Evolutionary conservation across 2,329 filamentous ascomycete species (phyloP).

Genomic region (Cladosporium sp.): DNA sequence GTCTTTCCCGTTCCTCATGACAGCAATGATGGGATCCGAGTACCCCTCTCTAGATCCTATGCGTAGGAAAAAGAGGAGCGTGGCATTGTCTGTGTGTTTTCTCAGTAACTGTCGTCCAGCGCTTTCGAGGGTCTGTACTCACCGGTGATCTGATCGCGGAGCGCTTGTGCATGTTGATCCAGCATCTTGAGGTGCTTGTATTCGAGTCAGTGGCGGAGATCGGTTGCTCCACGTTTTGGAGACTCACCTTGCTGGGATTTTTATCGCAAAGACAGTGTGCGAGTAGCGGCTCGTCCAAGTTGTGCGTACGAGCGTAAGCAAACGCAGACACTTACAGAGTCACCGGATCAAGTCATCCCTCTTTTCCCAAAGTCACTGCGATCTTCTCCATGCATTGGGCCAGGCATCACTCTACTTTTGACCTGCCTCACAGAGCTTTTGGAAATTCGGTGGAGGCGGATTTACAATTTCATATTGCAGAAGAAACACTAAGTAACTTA

Average conservation of each 20-base stretch:
- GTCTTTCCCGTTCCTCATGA: neutral
- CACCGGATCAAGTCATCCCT: neutral
- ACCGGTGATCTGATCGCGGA: neutral
- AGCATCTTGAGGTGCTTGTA: neutral
- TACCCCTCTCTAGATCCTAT: neutral
- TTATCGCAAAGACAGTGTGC: neutral
- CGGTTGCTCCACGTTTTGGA: neutral
- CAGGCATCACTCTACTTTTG: neutral
- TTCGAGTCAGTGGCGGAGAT: neutral
- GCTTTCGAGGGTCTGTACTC: neutral
- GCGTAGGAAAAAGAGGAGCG: neutral
- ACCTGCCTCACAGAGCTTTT: too few species aligned
- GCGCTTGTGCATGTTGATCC: neutral
- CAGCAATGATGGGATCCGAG: slow-evolving; percentile 2
- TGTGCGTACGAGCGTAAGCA: neutral
- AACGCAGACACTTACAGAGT: neutral
- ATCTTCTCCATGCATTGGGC: too few species aligned
- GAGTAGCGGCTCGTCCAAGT: neutral
- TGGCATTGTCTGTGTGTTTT: neutral
- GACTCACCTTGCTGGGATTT: neutral
- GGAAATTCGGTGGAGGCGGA: neutral
- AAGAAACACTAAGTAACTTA: neutral
- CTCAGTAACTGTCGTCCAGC: neutral
- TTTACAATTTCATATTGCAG: neutral
- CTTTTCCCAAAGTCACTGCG: neutral